Conservation (phyloP, 2,329 filamentous ascomycete species). For the Diaporthe sp. region DNA sequence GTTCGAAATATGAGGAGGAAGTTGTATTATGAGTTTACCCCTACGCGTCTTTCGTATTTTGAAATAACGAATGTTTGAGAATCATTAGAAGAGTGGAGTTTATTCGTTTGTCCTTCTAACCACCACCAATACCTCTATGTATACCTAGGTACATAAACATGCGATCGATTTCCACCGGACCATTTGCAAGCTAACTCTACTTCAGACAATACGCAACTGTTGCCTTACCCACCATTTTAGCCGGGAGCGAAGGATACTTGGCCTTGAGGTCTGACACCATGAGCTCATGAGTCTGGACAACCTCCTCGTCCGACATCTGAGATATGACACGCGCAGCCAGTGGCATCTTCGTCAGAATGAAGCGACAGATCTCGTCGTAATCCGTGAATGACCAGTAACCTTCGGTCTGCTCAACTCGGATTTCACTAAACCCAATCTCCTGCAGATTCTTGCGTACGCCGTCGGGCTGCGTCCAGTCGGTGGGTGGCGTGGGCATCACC, state of each 20-base stretch:
- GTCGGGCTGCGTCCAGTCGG: constrained; percentile 34
- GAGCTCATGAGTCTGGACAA: constrained; percentile 33
- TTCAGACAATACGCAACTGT: constrained; percentile 41
- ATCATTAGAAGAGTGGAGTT: too few relatives aligned
- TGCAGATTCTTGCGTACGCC: constrained; percentile 30
- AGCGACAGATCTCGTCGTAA: constrained; percentile 36
- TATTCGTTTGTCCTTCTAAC: too few relatives aligned
- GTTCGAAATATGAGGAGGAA: too few relatives aligned
- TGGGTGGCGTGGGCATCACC: constrained; percentile 17
- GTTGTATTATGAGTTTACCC: too few relatives aligned
- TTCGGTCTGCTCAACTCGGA: constrained; percentile 34
- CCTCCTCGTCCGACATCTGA: constrained; percentile 40
- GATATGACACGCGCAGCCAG: constrained; percentile 34
- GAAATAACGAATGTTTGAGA: too few relatives aligned
- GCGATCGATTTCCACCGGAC: too few relatives aligned
- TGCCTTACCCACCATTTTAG: constrained; percentile 38
- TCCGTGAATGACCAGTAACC: constrained; percentile 35
- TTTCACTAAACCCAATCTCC: constrained; percentile 32
- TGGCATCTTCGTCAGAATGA: constrained; percentile 38
- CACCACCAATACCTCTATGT: too few relatives aligned
- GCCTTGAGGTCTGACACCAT: constrained; percentile 39
- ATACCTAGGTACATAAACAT: too few relatives aligned
- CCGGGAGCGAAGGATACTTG: constrained; percentile 39
- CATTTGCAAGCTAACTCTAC: background rate
- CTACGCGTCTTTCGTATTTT: too few relatives aligned